Evolutionary conservation across 768 basidiomycete genomes (phyloP).

Genomic region (Astraeus odoratus): DNA sequence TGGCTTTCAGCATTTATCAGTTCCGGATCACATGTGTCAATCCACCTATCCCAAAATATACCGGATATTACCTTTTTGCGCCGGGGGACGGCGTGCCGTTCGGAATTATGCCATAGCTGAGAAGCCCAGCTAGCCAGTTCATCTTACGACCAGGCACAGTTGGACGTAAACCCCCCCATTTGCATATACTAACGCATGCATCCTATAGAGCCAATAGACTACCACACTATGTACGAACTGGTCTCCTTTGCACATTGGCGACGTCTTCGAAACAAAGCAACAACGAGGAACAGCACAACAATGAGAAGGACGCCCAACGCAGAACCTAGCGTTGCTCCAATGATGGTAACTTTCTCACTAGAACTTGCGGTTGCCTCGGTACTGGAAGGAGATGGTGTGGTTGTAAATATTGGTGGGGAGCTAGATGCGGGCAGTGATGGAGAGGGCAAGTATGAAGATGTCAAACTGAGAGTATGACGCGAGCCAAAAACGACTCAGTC

Average conservation of each 20-base stretch:
- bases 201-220: neutral
- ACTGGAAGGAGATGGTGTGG: slow-evolving; percentile 6
- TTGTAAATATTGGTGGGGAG: slow-evolving; percentile 11
- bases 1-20: no score
- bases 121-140: no score
- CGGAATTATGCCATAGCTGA: no score
- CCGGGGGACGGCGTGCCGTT: no score
- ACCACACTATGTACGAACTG: neutral
- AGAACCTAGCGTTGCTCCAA: slow-evolving; percentile 12
- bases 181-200: no score
- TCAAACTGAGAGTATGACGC: slow-evolving; percentile 13
- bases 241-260: neutral
- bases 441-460: slow-evolving; percentile 21
- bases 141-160: no score
- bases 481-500: neutral
- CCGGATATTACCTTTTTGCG: no score
- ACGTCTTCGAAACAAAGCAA: slow-evolving; percentile 7
- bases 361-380: slow-evolving; percentile 2
- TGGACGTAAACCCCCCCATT: no score
- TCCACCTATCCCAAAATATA: no score
- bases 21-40: no score
- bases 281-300: slow-evolving; percentile 2
- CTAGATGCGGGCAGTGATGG: slow-evolving; percentile 19
- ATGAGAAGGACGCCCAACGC: slow-evolving; percentile 10
- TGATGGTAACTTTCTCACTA: slow-evolving; percentile 7